Conservation (phyloP, 1,284 basidiomycete genomes). For the Rhodofomes roseus region DNA sequence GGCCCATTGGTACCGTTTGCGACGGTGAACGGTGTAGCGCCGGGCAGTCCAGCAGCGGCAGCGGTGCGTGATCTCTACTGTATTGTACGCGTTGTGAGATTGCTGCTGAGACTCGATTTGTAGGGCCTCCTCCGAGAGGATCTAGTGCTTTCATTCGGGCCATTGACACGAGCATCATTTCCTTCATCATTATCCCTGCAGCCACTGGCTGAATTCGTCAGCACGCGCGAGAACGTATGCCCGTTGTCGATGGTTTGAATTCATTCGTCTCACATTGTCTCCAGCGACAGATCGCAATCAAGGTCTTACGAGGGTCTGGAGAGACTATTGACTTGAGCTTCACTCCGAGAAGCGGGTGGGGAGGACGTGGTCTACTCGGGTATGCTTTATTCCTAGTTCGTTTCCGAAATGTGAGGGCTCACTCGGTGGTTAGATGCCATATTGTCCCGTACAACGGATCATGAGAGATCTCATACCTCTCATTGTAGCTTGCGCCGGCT, state of each 20-base stretch:
- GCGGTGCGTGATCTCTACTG: conserved; percentile 51
- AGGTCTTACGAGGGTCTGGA: conserved; percentile 34
- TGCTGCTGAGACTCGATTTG: conserved; percentile 3
- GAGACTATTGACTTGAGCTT: conserved; percentile 40
- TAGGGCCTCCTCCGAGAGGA: conserved; percentile 74
- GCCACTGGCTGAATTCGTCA: conserved; percentile 70
- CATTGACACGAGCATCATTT: conserved; percentile 52
- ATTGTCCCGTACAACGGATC: conserved; percentile 53
- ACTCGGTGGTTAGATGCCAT: conserved; percentile 53
- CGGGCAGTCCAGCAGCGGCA: conserved; percentile 72
- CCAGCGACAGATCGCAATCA: conserved; percentile 47
- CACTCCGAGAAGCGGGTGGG: conserved; percentile 61
- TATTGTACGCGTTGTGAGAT: conserved; percentile 2
- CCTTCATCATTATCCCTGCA: conserved; percentile 48
- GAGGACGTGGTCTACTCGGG: conserved; percentile 82
- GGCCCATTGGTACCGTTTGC: conserved; percentile 55
- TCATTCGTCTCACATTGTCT: background rate
- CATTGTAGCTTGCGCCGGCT: background rate
- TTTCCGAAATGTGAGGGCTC: background rate
- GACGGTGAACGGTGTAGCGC: conserved; percentile 73
- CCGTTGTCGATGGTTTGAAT: background rate
- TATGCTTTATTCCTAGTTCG: conserved; percentile 30
- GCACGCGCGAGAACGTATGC: conserved; percentile 70
- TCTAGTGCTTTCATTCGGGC: conserved; percentile 71
- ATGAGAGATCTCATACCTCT: background rate